phyloP scores from a whole-genome alignment of 139 green algal species.

The Nannochloris sp. region DNA sequence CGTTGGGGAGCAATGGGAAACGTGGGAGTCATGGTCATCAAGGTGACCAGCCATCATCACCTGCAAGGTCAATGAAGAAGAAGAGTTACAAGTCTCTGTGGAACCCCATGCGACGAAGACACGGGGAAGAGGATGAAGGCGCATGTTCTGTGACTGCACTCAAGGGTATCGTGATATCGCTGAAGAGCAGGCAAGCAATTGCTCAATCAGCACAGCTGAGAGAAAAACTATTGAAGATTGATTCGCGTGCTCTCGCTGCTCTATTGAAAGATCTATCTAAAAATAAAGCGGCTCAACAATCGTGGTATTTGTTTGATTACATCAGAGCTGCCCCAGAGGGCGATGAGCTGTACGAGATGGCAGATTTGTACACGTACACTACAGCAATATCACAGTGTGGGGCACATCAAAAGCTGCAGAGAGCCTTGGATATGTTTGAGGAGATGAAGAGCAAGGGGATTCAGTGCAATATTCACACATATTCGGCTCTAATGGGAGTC shows the following conservation, averaged over 20 bases:
- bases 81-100: too few relatives aligned
- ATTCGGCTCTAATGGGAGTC: constrained; percentile 74
- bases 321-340: constrained; percentile 13
- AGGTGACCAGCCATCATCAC: too few relatives aligned
- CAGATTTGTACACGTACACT: constrained; percentile 70
- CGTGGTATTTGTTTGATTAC: constrained; percentile 7
- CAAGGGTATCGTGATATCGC: constrained; percentile 10
- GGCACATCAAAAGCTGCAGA: constrained; percentile 45
- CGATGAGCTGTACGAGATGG: constrained; percentile 35
- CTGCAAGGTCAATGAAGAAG: too few relatives aligned
- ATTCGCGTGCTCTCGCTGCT: constrained; percentile 50
- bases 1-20: too few relatives aligned
- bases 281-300: constrained; percentile 17
- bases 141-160: constrained; percentile 18
- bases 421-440: constrained; percentile 47
- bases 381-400: constrained; percentile 66
- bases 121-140: too few relatives aligned
- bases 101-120: too few relatives aligned
- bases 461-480: constrained; percentile 65
- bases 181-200: constrained; percentile 12
- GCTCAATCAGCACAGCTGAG: constrained; percentile 5
- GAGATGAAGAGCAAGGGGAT: constrained; percentile 52
- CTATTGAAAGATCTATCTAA: constrained; percentile 64
- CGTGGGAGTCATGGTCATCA: too few relatives aligned
- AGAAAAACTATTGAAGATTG: constrained; percentile 24